Base-by-base conservation (phyloP, 345 rosid genomes). In the Eutrema heterophyllum region DNA sequence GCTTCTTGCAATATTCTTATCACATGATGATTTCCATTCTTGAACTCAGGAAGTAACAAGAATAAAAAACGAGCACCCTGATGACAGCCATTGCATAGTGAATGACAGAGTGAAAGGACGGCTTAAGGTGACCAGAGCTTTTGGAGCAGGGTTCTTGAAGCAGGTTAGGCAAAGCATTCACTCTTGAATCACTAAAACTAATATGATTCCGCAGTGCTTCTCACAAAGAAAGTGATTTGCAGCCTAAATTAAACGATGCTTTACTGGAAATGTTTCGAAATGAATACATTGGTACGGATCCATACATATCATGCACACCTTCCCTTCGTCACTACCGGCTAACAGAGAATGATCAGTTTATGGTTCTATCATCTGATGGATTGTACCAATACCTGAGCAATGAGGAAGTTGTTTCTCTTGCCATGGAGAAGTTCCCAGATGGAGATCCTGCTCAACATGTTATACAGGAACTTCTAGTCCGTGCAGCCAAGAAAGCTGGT, bases 401-500 rank as follows among this genome's bases (percentile, higher is more conserved):
- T 72, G 88, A 86, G 74, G 95, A 94, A 83, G 98, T 89, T 67
- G 98, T 94, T 74, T 84, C 93, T 67, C 76, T 79, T 73, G 87
- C 93, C 57, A 85, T 89, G 93, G 96, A 87, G 87, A 89, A 87
- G 79, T 91, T 88, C 82, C 98, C 97, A 24, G 96, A 91, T 43
- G 98, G 98, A 55, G 97, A 94, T 76, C 98, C 98, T 53, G 97
- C 97, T 60, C 98, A 94, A 79, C 93, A 85, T 75, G 81, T 94
- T 40, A 88, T 94, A 79, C 95, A 94, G 74, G 98, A 91, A 83
- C 87, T 94, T 84, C 89, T 94, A 36, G 81, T 81, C 57, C 91
- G 96, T 51, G 98, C 97, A 59, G 98, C 98, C 77, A 87, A 89
- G 87, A 94, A 91, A 85, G 98, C 98, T 39, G 98, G 98, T 94